Conservation (phyloP, 345 rosid species). For the Corymbia maculata region DNA sequence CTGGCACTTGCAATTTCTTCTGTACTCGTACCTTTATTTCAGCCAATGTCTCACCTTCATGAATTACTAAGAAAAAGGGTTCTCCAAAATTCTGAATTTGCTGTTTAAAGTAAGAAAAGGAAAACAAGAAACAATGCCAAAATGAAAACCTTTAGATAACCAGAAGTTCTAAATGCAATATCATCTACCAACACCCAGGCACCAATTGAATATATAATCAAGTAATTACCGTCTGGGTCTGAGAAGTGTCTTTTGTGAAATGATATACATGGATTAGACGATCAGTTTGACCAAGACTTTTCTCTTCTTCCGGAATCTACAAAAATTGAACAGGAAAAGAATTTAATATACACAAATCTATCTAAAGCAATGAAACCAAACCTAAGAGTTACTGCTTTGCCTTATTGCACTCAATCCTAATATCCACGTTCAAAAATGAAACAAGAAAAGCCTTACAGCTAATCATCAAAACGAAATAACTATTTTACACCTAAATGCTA, state of each 20-base stretch:
- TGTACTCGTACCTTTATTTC: conserved; percentile 81
- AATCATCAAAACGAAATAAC: background rate
- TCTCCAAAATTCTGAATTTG: conserved; percentile 94
- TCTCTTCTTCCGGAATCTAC: conserved; percentile 97
- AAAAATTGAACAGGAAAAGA: background rate
- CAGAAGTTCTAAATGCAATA: background rate
- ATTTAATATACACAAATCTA: background rate
- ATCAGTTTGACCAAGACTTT: conserved; percentile 79
- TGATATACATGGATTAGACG: conserved; percentile 93
- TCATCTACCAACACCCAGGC: background rate
- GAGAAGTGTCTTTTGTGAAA: conserved; percentile 73
- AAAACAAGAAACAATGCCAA: background rate
- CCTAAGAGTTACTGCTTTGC: background rate
- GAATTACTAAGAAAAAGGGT: conserved; percentile 93
- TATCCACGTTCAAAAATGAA: background rate
- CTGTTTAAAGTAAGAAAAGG: conserved; percentile 23
- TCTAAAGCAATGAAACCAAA: background rate
- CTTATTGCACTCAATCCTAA: background rate
- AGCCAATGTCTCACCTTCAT: conserved; percentile 78
- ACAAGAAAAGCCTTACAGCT: background rate
- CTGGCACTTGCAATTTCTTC: conserved; percentile 85
- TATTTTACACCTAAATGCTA: background rate
- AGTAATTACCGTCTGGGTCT: conserved; percentile 49
- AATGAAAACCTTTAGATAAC: background rate
- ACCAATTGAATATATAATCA: background rate